These are phyloP conservation scores for Phytophthora fragariaefolia DNA, from an alignment of 352 stramenopile genomes.

Conservation along the genomic window DNA sequence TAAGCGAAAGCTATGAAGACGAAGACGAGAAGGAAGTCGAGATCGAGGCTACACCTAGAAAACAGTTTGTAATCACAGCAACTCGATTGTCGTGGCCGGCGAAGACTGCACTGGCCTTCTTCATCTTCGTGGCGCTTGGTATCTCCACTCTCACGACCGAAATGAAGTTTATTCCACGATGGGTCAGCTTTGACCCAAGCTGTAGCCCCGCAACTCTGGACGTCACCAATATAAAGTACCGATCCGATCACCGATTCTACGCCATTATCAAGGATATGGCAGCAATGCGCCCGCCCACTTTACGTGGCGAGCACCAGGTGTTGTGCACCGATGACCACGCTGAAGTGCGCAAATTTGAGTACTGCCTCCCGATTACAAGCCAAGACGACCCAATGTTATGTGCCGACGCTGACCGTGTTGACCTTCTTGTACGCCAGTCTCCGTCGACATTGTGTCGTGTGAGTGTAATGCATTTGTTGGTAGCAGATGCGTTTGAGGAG, in stretches of 20 bases:
- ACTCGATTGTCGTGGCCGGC: slow-evolving; percentile 7
- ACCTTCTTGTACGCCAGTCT: slow-evolving; percentile 38
- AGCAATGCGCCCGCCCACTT: slow-evolving; percentile 15
- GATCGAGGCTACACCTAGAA: no score
- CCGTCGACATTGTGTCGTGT: slow-evolving; percentile 20
- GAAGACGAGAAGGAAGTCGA: no score
- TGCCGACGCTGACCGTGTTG: slow-evolving; percentile 43
- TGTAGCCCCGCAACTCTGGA: slow-evolving; percentile 12
- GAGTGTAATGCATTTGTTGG: slow-evolving; percentile 49
- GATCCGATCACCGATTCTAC: slow-evolving; percentile 15
- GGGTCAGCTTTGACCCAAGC: slow-evolving; percentile 5
- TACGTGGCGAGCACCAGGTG: slow-evolving; percentile 16
- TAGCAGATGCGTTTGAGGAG: slow-evolving; percentile 19
- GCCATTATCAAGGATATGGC: slow-evolving; percentile 12
- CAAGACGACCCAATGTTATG: slow-evolving; percentile 48
- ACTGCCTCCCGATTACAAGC: slow-evolving; percentile 54
- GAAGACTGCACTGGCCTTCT: not conserved
- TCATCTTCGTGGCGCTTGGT: not conserved
- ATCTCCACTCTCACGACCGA: slow-evolving; percentile 3
- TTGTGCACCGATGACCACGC: slow-evolving; percentile 13
- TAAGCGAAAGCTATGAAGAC: no score
- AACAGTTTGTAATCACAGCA: no score
- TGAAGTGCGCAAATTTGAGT: slow-evolving; percentile 9
- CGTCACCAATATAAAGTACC: slow-evolving; percentile 6
- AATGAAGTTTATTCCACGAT: slow-evolving; percentile 6